Base-by-base conservation (phyloP, 139 green algal genomes). In the Tetratostichococcus sp. region DNA sequence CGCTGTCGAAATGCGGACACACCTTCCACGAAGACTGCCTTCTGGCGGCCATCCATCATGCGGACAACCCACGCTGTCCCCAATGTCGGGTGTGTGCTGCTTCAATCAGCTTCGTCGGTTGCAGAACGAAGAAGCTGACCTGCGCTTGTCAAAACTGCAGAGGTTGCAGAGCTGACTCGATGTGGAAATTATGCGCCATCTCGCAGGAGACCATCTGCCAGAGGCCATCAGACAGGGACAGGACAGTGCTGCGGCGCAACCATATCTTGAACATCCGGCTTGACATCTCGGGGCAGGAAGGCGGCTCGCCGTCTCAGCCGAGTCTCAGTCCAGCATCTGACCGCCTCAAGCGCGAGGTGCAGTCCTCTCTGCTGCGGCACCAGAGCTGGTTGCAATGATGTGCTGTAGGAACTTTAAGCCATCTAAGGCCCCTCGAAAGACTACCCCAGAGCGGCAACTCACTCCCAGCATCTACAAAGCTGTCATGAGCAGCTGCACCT, bases 1-100 rank as follows among this genome's bases (percentile, higher is more conserved):
- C 17, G 23, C 31, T 71, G 23, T 23, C 23, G 23, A 28, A 26
- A 5, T 71, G 67, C 67, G 67, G 67, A 26, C 67, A 71, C 67
- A 43, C 35, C 11, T 43, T 71, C 11, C 67, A 71, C 25, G 26
- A 31, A 26, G 67, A 42, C 31, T 71, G 67, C 67, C 67, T 71
- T 4, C 1, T 4, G 8, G 32, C 57, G 67, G 30, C 31, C 30
- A 14, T 26, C n/a, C n/a, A n/a, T n/a, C n/a, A n/a, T 14, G 6
- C 4, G 1, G 1, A 25, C 31, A 71, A 57, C 30, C 35, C 31
- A 1, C 4, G 23, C 6, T 71, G 67, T 14, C 67, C 67, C 5
- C 30, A 43, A 4, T 71, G 67, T 32, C 34, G 67, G 67, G 67
- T 71, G 67, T 21, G 39, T 11, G 8, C 39, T 11, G 39, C 39